Evolutionary conservation across 305 asterid genomes (phyloP), one percentile per base, ranked within the genome.

Genomic region (Lippia alba): DNA sequence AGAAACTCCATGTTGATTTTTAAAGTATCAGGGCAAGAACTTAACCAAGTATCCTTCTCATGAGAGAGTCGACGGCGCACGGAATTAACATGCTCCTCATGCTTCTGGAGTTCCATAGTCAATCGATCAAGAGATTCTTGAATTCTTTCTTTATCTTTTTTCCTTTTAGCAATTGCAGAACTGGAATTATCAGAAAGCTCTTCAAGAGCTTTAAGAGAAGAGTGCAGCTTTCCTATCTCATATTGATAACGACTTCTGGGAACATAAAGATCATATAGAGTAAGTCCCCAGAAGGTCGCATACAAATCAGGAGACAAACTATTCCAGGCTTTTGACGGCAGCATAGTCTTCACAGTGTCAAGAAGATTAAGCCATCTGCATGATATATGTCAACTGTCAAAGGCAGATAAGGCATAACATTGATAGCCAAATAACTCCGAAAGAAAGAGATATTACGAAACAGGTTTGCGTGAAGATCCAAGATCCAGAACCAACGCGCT

Each of bases 201-300:
- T 81, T 95, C 99, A 55, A 95, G 95, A 69, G 99, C 93, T 88
- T 88, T 95, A 73, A 95, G 91, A 77, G 96, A 86, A 78, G 91
- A 81, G 69, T 91, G 97, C 84, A 87, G 95, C 86, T 92, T 95
- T 58, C 89, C 79, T 71, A 95, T 84, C 81, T 95, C 99, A 80
- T 93, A 91, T 76, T 89, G 90, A 54, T 95, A 95, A 70, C 99
- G 96, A 69, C 74, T 86, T 88, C 89, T 84, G 62, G 99, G 99
- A 68, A 92, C 97, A 78, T 92, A 86, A 74, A 95, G 98, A 87
- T 95, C 99, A 76, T 95, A 95, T 44, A 95, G 83, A 18, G 97
- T 88, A 76, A 95, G 98, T 85, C 99, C 98, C 99, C 99, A 95
- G 79, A 95, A 95, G 76, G 99, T 91, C 36, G 96, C 96, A 81